Evolutionary conservation across 495 filamentous ascomycete species (phyloP).

Genomic region (Xylaria sp.): DNA sequence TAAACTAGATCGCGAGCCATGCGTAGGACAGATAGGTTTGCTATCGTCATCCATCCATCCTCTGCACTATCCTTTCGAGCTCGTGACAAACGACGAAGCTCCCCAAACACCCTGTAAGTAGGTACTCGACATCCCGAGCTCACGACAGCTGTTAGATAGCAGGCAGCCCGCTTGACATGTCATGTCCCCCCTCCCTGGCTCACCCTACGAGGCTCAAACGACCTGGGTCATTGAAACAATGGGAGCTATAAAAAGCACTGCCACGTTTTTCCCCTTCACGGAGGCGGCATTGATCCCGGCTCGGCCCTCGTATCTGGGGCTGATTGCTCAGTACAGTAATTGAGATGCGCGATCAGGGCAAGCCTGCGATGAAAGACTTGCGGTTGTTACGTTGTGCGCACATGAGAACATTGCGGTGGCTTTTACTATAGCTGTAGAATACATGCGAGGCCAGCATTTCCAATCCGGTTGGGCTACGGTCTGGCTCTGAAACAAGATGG

Average conservation of each 20-base stretch:
- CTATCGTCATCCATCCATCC: background rate
- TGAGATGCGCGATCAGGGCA: constrained; percentile 7
- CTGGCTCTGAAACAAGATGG: background rate
- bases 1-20: background rate
- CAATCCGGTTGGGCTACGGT: background rate
- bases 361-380: background rate
- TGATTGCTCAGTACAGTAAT: constrained; percentile 1
- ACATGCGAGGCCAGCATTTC: background rate
- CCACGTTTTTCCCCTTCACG: constrained; percentile 4
- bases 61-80: background rate
- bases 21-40: background rate
- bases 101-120: background rate
- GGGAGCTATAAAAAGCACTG: constrained; percentile 10
- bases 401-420: background rate
- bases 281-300: constrained; percentile 8
- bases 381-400: constrained; percentile 9
- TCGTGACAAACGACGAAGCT: background rate
- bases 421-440: background rate
- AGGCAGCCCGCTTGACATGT: background rate
- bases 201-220: constrained; percentile 9
- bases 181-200: background rate
- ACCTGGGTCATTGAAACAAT: background rate
- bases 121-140: background rate
- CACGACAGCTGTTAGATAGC: background rate
- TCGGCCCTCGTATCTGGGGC: background rate